A percentile compares a stretch with the other conserved stretches of the same genome.
Conservation (phyloP, 2,329 filamentous ascomycete genomes). For the Zarea fungicola region DNA sequence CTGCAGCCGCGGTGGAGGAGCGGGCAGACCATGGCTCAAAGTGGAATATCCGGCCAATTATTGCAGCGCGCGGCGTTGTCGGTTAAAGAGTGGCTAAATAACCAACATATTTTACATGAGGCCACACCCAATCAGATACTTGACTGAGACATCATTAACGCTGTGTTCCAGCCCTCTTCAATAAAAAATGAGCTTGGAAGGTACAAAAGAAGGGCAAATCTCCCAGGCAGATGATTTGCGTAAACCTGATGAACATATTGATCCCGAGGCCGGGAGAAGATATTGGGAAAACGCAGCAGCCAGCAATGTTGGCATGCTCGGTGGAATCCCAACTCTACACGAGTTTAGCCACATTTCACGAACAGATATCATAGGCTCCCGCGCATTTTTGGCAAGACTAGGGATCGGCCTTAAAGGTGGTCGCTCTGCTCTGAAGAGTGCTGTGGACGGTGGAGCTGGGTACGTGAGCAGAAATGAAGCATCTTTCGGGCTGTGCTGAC, state of each 20-base stretch:
- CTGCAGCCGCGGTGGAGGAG: too few relatives aligned
- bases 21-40: too few relatives aligned
- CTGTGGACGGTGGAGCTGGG: slow-evolving; percentile 37
- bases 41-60: too few relatives aligned
- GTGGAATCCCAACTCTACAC: slow-evolving; percentile 45
- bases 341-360: slow-evolving; percentile 21
- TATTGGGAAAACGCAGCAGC: slow-evolving; percentile 42
- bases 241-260: slow-evolving; percentile 27
- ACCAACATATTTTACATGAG: too few relatives aligned
- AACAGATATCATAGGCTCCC: slow-evolving; percentile 60
- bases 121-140: too few relatives aligned
- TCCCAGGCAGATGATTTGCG: too few relatives aligned
- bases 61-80: too few relatives aligned
- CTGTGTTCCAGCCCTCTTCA: too few relatives aligned
- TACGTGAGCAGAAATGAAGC: slow-evolving; percentile 18
- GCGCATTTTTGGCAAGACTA: slow-evolving; percentile 60
- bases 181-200: too few relatives aligned
- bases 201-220: too few relatives aligned
- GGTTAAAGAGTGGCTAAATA: too few relatives aligned
- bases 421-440: slow-evolving; percentile 23
- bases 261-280: slow-evolving; percentile 27
- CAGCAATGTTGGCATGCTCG: slow-evolving; percentile 65
- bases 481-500: not conserved
- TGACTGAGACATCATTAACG: too few relatives aligned
- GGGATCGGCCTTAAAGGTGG: slow-evolving; percentile 32